Base-by-base conservation (phyloP, 257 asterid species). In the Solanum gandarillasii region DNA sequence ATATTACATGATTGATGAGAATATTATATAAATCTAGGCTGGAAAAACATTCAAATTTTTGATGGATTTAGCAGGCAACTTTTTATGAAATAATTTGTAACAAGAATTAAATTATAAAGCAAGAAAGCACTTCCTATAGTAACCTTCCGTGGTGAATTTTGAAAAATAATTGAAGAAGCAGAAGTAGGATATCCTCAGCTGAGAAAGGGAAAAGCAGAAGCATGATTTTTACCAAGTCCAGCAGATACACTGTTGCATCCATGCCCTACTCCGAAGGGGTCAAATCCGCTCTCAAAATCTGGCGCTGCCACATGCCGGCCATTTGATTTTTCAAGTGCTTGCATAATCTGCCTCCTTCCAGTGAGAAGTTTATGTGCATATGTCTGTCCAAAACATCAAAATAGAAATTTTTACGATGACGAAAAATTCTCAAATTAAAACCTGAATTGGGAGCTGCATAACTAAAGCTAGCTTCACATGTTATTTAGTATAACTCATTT, bases 181-280 rank as follows among this genome's bases (percentile, higher is more conserved):
- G 83, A 83, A 68, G 83, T 35, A 27, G 83, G 31, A 86, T 48
- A 84, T 65, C 87, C 31, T 62, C 27, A 32, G 78, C 27, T 68
- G 60, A 87, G 48, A n/a, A 16, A 43, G 75, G 72, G 67, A 82
- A 85, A 76, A 86, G 36, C 31, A 87, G 60, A 85, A 84, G 88
- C 36, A 89, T 73, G 32, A 32, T 27, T 31, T 70, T 32, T 94
- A 96, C 99, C 99, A 87, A 96, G 99, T 89, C 96, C 98, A 87
- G 99, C 95, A 86, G 99, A 96, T 85, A 96, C 93, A 86, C 98
- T 94, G 91, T 92, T 95, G 92, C 99, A 96, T 84, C 99, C 98
- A 89, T 95, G 98, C 86, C 95, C 99, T n/a, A 95, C 90, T 83
- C 92, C 94, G 89, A 96, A 91, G 60, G 98, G 96, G 75, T 96